phyloP scores from a whole-genome alignment of 768 basidiomycete genomes.

The Boletus insuetus region DNA sequence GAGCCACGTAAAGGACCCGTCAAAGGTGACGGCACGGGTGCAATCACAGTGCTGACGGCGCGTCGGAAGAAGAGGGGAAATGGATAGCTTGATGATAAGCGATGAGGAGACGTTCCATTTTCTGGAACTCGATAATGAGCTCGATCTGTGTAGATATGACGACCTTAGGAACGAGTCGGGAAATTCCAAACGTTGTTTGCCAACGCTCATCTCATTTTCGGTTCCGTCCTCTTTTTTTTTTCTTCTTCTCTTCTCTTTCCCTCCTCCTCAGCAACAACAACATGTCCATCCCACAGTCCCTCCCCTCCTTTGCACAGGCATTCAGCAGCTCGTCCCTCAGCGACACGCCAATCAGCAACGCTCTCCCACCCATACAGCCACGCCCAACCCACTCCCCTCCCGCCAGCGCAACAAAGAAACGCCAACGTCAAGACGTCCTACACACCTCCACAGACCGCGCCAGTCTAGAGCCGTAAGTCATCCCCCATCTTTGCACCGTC shows the following conservation, averaged over 20 bases:
- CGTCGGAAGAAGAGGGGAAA: slow-evolving; percentile 51
- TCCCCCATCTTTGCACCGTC: background rate
- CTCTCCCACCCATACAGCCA: slow-evolving; percentile 64
- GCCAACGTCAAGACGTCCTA: slow-evolving; percentile 30
- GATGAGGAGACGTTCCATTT: too few species aligned
- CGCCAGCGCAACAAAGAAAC: slow-evolving; percentile 36
- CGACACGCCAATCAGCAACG: slow-evolving; percentile 49
- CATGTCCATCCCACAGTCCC: slow-evolving; percentile 57
- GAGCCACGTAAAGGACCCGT: slow-evolving; percentile 24
- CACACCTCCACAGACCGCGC: slow-evolving; percentile 7
- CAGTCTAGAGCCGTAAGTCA: slow-evolving; percentile 44
- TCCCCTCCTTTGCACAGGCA: slow-evolving; percentile 78
- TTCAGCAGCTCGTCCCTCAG: slow-evolving; percentile 59
- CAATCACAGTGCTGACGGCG: slow-evolving; percentile 58
- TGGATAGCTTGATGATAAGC: background rate
- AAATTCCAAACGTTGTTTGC: background rate
- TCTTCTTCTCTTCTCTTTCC: background rate
- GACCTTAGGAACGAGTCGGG: slow-evolving; percentile 3
- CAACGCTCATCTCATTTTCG: slow-evolving; percentile 7
- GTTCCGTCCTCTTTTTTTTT: slow-evolving; percentile 11
- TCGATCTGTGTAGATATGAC: background rate
- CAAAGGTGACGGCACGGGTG: slow-evolving; percentile 10
- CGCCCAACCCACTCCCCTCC: slow-evolving; percentile 32
- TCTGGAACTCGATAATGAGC: too few species aligned
- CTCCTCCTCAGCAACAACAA: background rate